Evolutionary conservation across 192 early-diverging fungal genomes (phyloP).

Genomic region (Entomortierella parvispora): DNA sequence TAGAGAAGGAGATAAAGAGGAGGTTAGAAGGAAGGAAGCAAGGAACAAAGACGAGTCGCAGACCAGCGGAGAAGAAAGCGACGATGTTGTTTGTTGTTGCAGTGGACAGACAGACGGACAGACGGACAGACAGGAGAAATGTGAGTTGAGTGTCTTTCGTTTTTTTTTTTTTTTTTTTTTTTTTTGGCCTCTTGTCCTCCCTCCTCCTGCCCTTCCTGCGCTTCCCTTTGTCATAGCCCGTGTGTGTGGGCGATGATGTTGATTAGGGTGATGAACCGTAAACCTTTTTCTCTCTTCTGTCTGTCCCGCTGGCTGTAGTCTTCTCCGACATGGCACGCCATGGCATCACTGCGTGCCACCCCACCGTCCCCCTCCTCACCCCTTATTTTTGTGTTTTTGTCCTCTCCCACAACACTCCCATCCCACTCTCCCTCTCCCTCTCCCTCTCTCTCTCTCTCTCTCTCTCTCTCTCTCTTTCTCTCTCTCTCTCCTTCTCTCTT

Average conservation of each 20-base stretch:
- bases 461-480: constrained; percentile 22
- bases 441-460: too few species aligned
- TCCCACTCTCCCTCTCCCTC: too few species aligned
- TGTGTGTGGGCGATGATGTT: too few species aligned
- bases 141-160: constrained; percentile 8
- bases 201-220: constrained; percentile 1
- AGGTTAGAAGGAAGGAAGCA: constrained; percentile 1
- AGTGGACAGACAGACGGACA: neutral
- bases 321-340: too few species aligned
- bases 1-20: neutral
- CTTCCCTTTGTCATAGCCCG: constrained; percentile 6
- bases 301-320: too few species aligned
- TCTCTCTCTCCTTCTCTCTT: constrained; percentile 12
- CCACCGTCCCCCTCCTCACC: too few species aligned
- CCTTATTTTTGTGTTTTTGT: too few species aligned
- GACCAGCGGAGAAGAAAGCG: neutral
- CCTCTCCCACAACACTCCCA: too few species aligned
- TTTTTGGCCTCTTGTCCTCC: constrained; percentile 7
- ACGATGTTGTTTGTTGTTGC: neutral
- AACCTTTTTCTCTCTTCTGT: too few species aligned
- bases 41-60: neutral
- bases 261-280: too few species aligned
- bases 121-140: neutral
- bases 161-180: constrained; percentile 4
- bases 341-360: too few species aligned